Conservation (phyloP, 345 rosid species). For the Gynandropsis gynandra region DNA sequence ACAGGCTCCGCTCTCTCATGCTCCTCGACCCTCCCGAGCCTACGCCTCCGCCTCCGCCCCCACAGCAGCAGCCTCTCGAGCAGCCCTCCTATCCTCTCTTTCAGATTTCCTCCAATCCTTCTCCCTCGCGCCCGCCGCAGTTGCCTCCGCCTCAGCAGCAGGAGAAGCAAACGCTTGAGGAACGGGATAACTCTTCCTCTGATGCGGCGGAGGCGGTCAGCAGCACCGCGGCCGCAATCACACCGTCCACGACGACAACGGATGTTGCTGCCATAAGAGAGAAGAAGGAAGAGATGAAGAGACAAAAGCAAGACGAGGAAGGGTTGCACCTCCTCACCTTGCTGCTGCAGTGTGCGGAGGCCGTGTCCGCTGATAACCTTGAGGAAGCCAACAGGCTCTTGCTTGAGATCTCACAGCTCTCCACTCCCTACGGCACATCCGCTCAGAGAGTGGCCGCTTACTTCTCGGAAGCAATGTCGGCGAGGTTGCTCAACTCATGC, state of each 20-base stretch:
- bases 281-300: slow-evolving; percentile 63
- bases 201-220: slow-evolving; percentile 36
- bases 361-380: slow-evolving; percentile 76
- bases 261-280: slow-evolving; percentile 27
- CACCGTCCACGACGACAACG: slow-evolving; percentile 29
- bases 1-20: slow-evolving; percentile 62
- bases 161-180: slow-evolving; percentile 4
- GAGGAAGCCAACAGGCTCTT: slow-evolving; percentile 92
- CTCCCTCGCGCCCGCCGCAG: slow-evolving; percentile 24
- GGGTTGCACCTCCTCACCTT: slow-evolving; percentile 91
- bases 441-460: slow-evolving; percentile 98
- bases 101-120: slow-evolving; percentile 23
- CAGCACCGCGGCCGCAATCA: slow-evolving; percentile 17
- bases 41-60: slow-evolving; percentile 20
- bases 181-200: slow-evolving; percentile 39
- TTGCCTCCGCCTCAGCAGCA: slow-evolving; percentile 20
- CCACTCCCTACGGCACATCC: slow-evolving; percentile 94
- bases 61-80: slow-evolving; percentile 18
- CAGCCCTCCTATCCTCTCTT: slow-evolving; percentile 3
- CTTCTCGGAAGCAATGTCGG: slow-evolving; percentile 97
- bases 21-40: slow-evolving; percentile 33
- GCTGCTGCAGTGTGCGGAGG: slow-evolving; percentile 95
- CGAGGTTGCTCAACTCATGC: slow-evolving; percentile 78
- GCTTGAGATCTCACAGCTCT: slow-evolving; percentile 77
- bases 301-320: slow-evolving; percentile 79